These are phyloP conservation scores for Solanum hybrid DNA, from an alignment of 305 asterid species.

Conservation along the genomic window DNA sequence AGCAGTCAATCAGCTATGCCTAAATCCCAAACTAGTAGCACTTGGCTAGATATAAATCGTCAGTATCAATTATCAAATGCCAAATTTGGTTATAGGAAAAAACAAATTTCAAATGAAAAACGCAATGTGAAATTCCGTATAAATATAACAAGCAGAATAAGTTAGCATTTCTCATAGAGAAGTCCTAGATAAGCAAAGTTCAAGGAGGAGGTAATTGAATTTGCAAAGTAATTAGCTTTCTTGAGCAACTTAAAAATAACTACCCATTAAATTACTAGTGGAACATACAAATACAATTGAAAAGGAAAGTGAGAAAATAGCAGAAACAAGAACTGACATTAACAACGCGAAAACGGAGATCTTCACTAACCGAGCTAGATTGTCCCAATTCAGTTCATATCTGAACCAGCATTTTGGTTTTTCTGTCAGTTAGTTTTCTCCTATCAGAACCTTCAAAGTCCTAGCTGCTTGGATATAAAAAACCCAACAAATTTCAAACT, in stretches of 20 bases:
- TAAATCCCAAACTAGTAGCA: not conserved
- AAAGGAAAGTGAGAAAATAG: not conserved
- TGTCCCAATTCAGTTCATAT: conserved; percentile 20
- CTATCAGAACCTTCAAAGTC: not conserved
- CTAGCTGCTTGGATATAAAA: not conserved
- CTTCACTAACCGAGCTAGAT: conserved; percentile 32
- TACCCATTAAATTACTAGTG: not conserved
- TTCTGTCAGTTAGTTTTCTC: not conserved
- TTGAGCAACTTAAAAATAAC: not conserved
- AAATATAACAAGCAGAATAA: not conserved
- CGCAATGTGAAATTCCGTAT: not conserved
- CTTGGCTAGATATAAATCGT: not conserved
- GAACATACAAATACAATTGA: not conserved
- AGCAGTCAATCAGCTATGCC: not conserved
- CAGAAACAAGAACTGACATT: not conserved
- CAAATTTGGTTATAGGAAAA: not conserved
- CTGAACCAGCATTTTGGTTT: conserved; percentile 15
- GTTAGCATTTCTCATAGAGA: not conserved
- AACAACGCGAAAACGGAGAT: conserved; percentile 33
- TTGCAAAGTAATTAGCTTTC: not conserved
- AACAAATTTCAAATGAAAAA: not conserved
- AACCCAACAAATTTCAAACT: not conserved
- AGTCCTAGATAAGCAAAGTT: not conserved
- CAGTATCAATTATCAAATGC: not conserved
- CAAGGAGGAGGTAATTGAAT: not conserved